These are phyloP conservation scores for Fusarium buxicola DNA, from an alignment of 2,329 filamentous ascomycete species.

Conservation along the genomic window DNA sequence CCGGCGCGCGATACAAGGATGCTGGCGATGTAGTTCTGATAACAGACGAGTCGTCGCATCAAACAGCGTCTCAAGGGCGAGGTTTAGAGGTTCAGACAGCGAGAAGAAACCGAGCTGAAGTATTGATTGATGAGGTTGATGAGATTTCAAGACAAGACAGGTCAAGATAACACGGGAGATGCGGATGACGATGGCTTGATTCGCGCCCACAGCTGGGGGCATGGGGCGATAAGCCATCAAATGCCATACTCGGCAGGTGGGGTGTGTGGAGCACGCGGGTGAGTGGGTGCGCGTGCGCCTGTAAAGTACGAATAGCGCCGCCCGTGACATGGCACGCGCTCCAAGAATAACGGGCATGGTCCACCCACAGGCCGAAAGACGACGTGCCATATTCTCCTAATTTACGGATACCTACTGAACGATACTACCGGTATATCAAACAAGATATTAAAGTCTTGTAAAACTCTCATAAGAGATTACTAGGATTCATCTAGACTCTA, in stretches of 20 bases:
- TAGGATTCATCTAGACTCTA: no score
- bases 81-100: background rate
- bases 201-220: constrained; percentile 2
- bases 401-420: no score
- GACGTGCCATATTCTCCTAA: no score
- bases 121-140: constrained; percentile 5
- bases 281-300: constrained; percentile 28
- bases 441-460: no score
- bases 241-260: constrained; percentile 35
- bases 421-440: background rate
- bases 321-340: constrained; percentile 17
- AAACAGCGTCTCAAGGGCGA: constrained; percentile 13
- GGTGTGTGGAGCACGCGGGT: constrained; percentile 24
- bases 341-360: no score
- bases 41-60: constrained; percentile 19
- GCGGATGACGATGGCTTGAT: constrained; percentile 43
- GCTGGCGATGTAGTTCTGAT: constrained; percentile 15
- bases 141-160: constrained; percentile 2
- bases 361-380: no score
- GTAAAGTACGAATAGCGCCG: no score
- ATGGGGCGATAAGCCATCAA: constrained; percentile 33
- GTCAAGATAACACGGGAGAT: constrained; percentile 5
- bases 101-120: background rate
- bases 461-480: no score
- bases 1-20: constrained; percentile 15